A percentile compares a stretch with the other conserved stretches of the same genome.
These are phyloP conservation scores for Cyclotella sp. DNA, from an alignment of 108 stramenopile species.

Conservation along the genomic window DNA sequence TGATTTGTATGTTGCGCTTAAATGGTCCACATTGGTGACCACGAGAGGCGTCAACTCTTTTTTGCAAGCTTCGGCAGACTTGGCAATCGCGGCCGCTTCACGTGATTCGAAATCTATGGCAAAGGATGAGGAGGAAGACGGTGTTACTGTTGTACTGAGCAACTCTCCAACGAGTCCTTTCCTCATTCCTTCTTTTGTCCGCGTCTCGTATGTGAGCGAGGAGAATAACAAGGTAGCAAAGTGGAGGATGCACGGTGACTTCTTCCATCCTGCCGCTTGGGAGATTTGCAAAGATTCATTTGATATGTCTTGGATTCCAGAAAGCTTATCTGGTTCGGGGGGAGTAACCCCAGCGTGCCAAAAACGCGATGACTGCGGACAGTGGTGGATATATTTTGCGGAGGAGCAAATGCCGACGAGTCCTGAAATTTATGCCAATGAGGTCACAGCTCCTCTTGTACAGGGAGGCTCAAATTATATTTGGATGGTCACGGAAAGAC, in stretches of 20 bases:
- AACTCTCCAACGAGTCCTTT: conserved; percentile 76
- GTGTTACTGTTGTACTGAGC: conserved; percentile 52
- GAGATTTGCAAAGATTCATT: conserved; percentile 90
- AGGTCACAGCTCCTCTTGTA: conserved; percentile 71
- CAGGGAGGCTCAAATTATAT: conserved; percentile 86
- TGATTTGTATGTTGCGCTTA: conserved; percentile 82
- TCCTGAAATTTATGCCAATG: conserved; percentile 88
- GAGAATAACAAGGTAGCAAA: conserved; percentile 82
- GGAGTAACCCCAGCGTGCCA: conserved; percentile 74
- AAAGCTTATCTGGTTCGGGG: conserved; percentile 72
- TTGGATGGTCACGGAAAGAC: conserved; percentile 89
- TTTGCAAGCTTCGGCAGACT: conserved; percentile 87
- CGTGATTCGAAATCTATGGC: conserved; percentile 38
- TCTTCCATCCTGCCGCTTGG: conserved; percentile 91
- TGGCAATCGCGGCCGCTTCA: conserved; percentile 80
- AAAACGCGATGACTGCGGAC: conserved; percentile 69
- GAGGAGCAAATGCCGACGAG: conserved; percentile 88
- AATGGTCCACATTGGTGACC: conserved; percentile 86
- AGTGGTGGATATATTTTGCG: conserved; percentile 92
- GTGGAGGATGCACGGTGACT: conserved; percentile 69
- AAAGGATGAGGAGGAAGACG: conserved; percentile 57
- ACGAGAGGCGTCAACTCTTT: conserved; percentile 70
- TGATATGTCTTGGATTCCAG: conserved; percentile 86
- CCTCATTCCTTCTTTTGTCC: conserved; percentile 87
- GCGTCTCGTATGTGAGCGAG: conserved; percentile 87